These are phyloP conservation scores for Skeletonema marinoi DNA, from an alignment of 108 stramenopile species.

Conservation along the genomic window DNA sequence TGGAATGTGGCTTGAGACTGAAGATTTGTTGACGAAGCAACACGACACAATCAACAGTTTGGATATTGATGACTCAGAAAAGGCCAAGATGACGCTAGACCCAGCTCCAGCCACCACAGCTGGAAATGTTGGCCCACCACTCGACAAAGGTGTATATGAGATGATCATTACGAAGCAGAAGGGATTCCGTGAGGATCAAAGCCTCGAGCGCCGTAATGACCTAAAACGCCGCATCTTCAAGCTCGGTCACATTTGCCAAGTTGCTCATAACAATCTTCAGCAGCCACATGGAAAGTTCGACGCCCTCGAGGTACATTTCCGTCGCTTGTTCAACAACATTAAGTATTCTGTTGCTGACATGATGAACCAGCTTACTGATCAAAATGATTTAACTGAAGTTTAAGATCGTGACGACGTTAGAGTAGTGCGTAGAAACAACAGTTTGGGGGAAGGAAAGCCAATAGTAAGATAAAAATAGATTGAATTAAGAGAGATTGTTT, in stretches of 20 bases:
- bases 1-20: conserved; percentile 81
- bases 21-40: conserved; percentile 62
- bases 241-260: conserved; percentile 84
- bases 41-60: conserved; percentile 64
- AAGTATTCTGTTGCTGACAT: conserved; percentile 91
- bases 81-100: conserved; percentile 68
- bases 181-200: conserved; percentile 82
- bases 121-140: conserved; percentile 62
- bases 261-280: conserved; percentile 91
- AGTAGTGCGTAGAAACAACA: background rate
- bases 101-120: conserved; percentile 56
- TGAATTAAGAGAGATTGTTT: too few species aligned
- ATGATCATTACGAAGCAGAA: conserved; percentile 89
- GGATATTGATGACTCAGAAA: conserved; percentile 75
- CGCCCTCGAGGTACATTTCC: conserved; percentile 80
- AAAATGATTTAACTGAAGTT: conserved; percentile 83
- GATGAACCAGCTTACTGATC: conserved; percentile 91
- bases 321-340: conserved; percentile 87
- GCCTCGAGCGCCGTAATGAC: conserved; percentile 79
- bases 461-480: too few species aligned
- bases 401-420: conserved; percentile 23
- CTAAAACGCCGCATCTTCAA: conserved; percentile 88
- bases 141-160: conserved; percentile 91
- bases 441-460: background rate
- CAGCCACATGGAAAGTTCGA: conserved; percentile 88